Base-by-base conservation (phyloP, 2,329 filamentous ascomycete species). In the Microdochium bolleyi region DNA sequence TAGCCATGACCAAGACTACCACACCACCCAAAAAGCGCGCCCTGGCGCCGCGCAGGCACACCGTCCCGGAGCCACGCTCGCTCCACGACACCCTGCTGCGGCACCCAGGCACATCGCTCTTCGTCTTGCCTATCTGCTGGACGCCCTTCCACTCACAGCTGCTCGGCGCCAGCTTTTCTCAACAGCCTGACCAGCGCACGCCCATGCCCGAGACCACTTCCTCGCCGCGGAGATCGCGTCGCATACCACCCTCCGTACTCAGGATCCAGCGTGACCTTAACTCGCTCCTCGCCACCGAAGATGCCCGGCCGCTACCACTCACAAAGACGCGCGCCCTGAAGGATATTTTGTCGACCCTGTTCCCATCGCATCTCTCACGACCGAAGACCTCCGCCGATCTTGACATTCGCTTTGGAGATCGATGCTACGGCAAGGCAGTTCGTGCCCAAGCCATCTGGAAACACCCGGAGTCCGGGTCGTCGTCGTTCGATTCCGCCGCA, bases 111-210 rank as follows among this genome's bases (percentile, higher is more conserved):
- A 64, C 62, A 0, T 70, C 73, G 0, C 74, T 83, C 21, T 81
- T 75, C 54, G 64, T 78, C 49, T 70, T 73, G 24, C 80, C 80
- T 2, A 74, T 81, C 48, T 74, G 71, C 60, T 83, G 80, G 80
- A 81, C 75, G 16, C 78, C 82, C 52, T 53, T 69, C 1, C 80
- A 83, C 54, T 60, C 70, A 10, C 62, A 67, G 46, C 64, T 81
- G 2, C 74, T 83, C 5, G 72, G 71, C 24, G 74, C 70, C 16
- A 64, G 64, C 46, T 83, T 80, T 64, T 55, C 64, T 24, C 66
- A 74, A 57, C 66, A 70, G 14, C 69, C 73, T 16, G 61, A 70
- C 4, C 71, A 73, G 60, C 64, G 66, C 37, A 70, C 63, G 5
- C 75, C 76, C 2, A 60, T 70, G 2, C 76, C 76, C 1, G 56